Percentiles rank a stretch among this genome's conserved stretches.
Evolutionary conservation across 179 eudicot species (phyloP).

Genomic region (Patellifolia procumbens): DNA sequence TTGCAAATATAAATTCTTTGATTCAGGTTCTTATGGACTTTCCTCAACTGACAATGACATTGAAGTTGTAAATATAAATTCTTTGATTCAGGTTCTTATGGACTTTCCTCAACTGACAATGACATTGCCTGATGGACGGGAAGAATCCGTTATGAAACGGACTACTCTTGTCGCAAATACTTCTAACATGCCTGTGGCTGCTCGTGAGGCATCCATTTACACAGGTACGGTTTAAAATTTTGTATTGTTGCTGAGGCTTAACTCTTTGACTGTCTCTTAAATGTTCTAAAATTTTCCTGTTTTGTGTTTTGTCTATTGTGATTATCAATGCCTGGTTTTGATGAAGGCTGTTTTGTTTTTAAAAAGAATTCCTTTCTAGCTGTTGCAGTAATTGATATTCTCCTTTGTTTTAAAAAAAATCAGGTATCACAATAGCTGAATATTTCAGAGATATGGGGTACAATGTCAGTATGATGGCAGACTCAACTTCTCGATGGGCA

Average conservation of each 20-base stretch:
- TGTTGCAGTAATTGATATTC: constrained; percentile 7
- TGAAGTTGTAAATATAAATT: constrained; percentile 10
- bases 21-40: too few species aligned
- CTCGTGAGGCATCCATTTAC: constrained; percentile 99
- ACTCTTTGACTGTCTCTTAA: neutral
- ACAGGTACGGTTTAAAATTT: constrained; percentile 53
- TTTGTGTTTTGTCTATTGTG: constrained; percentile 5
- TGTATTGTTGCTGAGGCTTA: neutral
- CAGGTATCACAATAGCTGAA: constrained; percentile 98
- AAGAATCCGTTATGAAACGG: constrained; percentile 99
- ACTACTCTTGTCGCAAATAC: constrained; percentile 99
- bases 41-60: too few species aligned
- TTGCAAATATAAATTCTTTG: too few species aligned
- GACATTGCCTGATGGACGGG: constrained; percentile 99
- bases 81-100: constrained; percentile 77
- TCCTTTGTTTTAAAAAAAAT: constrained; percentile 20
- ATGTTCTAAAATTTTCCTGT: neutral
- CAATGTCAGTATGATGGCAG: constrained; percentile 99
- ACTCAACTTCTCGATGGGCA: constrained; percentile 99
- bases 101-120: constrained; percentile 99
- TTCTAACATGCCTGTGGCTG: constrained; percentile 99
- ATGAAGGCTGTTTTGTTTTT: neutral
- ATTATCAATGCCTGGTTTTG: neutral
- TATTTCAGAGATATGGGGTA: constrained; percentile 99
- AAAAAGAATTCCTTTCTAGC: neutral